Evolutionary conservation across 2,329 filamentous ascomycete species (phyloP).

Genomic region (Talaromyces pinophilus): DNA sequence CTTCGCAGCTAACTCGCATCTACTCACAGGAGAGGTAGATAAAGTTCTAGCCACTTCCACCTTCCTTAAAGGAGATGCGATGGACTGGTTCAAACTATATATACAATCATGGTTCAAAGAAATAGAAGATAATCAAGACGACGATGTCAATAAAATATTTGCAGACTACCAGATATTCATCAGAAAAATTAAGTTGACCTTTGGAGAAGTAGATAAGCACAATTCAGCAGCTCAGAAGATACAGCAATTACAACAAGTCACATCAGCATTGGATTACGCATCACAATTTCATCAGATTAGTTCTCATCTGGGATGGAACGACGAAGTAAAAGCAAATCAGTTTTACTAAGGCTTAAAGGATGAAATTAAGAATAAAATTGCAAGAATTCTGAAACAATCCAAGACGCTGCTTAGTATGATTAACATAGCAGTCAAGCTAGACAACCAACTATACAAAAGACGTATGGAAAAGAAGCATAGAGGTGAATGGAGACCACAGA

Average conservation of each 20-base stretch:
- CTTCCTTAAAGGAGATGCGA: too few relatives aligned
- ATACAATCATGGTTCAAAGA: too few relatives aligned
- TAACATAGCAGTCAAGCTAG: neutral
- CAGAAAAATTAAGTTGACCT: neutral
- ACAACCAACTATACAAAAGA: neutral
- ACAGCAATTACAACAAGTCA: neutral
- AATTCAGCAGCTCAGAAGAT: neutral
- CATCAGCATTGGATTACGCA: neutral
- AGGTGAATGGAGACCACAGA: neutral
- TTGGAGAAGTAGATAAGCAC: neutral
- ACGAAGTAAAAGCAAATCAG: neutral
- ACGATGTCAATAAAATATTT: neutral
- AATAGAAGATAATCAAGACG: too few relatives aligned
- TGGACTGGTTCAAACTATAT: too few relatives aligned
- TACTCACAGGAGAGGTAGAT: too few relatives aligned
- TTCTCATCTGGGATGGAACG: neutral
- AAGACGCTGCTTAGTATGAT: neutral
- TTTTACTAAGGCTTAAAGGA: neutral
- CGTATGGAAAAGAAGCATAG: neutral
- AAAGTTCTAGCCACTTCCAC: too few relatives aligned
- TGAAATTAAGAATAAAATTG: neutral
- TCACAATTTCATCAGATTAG: neutral
- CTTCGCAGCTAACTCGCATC: too few relatives aligned
- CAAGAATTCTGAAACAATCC: neutral
- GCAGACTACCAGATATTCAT: neutral